Base-by-base conservation (phyloP, 2,329 filamentous ascomycete genomes). In the Sphaerulina vaccinii region DNA sequence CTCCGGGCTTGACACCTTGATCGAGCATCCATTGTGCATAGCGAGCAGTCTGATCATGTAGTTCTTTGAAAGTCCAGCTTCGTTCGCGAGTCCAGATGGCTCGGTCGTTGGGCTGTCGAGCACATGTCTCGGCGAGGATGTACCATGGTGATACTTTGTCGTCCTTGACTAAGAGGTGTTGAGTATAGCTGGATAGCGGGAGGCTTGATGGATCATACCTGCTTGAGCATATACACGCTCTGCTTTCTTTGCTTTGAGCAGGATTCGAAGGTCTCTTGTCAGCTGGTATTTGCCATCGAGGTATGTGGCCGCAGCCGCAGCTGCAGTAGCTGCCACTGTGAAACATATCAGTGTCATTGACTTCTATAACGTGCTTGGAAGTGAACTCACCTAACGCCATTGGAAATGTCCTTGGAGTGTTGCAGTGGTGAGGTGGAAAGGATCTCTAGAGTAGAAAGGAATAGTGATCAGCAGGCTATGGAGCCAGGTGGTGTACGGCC, bases 261-360 rank as follows among this genome's bases (percentile, higher is more conserved):
- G 66, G 3, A 61, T 59, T 0, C 64, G 60, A 11, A 84, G 54
- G 65, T 90, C 87, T 63, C 85, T 81, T 27, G 69, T 66, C 37
- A 90, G 63, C 63, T 86, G 81, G 60, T 80, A 85, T 72, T 86
- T 88, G 54, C 82, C 87, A 63, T 90, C 79, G 42, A 87, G 72
- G 60, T 88, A 87, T 11, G 77, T 75, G 35, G 79, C 78, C 10
- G 73, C 71, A 16, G 64, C 65, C n/a, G 62, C 62, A 18, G 60
- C 61, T 8, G 62, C 64, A 16, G 52, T 43, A 11, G 52, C 52
- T 50, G 47, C 52, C n/a, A 41, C 45, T 49, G 13, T 41, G 9
- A 6, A 21, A 21, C 2, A 23, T 7, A 21, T 21, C 19, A 18
- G 8, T 21, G 9, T 22, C 13, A 32, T 32, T 11, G 3, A 21